Evolutionary conservation across 768 basidiomycete genomes (phyloP), one percentile per base, ranked within the genome.

Genomic region (Leucosporidium yakuticum): DNA sequence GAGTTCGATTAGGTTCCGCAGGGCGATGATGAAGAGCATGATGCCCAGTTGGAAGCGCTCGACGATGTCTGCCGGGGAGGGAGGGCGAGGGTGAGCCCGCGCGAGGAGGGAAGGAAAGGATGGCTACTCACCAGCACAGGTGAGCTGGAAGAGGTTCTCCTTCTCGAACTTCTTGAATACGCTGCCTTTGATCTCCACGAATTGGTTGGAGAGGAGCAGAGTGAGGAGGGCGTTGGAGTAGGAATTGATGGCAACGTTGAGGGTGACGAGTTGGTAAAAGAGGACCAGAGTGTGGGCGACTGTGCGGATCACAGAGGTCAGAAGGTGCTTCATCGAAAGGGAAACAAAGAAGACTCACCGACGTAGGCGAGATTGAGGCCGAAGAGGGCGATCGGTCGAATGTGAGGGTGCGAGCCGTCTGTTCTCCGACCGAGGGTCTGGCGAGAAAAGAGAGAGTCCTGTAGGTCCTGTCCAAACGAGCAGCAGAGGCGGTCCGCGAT

Each of bases 91-190:
- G 23, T 54, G 49, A 36, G 49, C 12, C 55, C 4, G 51, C 6
- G 53, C 20, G 7, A 1, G 32, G 1, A 23, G 8, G 48, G n/a
- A 4, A 23, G 44, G 4, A 34, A 12, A 39, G n/a, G 27, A 29
- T 9, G 19, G 4, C 2, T 15, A 69, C 83, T 53, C 71, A 91
- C 91, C 91, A 70, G 96, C 96, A 74, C 96, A 99, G 57, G 93
- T 94, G 67, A 99, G 94, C 79, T 99, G 96, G 78, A 99, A 97
- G 14, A 99, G 84, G 76, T 90, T 97, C 76, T 99, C 96, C 77
- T 97, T 99, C 77, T 98, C 96, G 75, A 99, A 98, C 77, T 89
- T 97, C 80, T 98, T 99, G 85, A 99, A 99, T 2, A 99, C 96
- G 77, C 90, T 92, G 44, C 95, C 94, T 80, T 99, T 99, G 79